A percentile compares a stretch with the other conserved stretches of the same genome.
Conservation (phyloP, 1,284 basidiomycete genomes). For the Singerocomus inundabilis region DNA sequence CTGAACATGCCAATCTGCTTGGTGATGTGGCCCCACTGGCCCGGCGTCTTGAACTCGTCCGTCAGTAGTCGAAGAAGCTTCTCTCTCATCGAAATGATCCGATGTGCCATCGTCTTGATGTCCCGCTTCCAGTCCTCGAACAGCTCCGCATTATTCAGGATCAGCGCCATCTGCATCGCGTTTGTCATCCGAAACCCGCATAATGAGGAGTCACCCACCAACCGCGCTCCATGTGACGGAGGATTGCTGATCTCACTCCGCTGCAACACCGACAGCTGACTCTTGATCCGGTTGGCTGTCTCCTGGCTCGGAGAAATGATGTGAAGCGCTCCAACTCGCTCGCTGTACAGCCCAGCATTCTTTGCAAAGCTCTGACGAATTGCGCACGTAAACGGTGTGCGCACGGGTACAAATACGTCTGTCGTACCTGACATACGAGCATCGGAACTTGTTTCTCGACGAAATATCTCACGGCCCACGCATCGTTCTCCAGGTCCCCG, state of each 20-base stretch:
- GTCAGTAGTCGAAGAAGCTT: constrained; percentile 78
- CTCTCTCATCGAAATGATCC: constrained; percentile 89
- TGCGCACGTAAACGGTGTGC: constrained; percentile 12
- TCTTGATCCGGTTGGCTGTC: constrained; percentile 70
- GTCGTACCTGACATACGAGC: constrained; percentile 81
- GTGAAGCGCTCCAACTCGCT: constrained; percentile 86
- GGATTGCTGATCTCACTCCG: constrained; percentile 94
- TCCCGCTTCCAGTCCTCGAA: constrained; percentile 90
- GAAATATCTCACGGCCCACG: constrained; percentile 78
- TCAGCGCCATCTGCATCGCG: constrained; percentile 62
- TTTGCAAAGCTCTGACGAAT: constrained; percentile 84
- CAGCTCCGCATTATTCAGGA: constrained; percentile 69
- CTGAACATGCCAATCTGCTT: constrained; percentile 94
- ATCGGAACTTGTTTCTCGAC: constrained; percentile 71
- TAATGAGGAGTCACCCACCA: constrained; percentile 51
- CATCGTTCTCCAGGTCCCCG: constrained; percentile 77
- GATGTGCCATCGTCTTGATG: constrained; percentile 87
- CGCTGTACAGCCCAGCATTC: constrained; percentile 93
- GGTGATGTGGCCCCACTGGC: constrained; percentile 88
- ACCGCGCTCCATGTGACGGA: constrained; percentile 83
- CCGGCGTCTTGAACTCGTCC: constrained; percentile 86
- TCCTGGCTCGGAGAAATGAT: constrained; percentile 63
- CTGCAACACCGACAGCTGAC: constrained; percentile 85
- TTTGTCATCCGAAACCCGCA: neutral
- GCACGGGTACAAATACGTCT: neutral